Evolutionary conservation across 106 monocot genomes (phyloP).

Genomic region (Dendrobium huoshanense): DNA sequence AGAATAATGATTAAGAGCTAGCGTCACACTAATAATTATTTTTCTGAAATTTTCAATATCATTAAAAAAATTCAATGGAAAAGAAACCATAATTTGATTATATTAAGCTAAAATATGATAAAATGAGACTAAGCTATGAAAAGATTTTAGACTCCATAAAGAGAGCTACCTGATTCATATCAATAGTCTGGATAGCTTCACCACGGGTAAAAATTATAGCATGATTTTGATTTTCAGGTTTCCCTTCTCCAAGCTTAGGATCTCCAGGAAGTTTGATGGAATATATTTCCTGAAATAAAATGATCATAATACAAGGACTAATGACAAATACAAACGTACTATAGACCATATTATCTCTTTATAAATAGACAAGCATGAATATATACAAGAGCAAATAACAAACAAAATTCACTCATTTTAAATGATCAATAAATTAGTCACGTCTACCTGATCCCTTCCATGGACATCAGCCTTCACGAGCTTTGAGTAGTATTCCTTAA

Average conservation of each 20-base stretch:
- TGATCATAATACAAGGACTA: neutral
- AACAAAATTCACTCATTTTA: neutral
- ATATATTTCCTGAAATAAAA: constrained; percentile 68
- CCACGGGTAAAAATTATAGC: constrained; percentile 97
- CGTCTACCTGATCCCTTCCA: constrained; percentile 83
- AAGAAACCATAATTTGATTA: neutral
- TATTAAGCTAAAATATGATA: neutral
- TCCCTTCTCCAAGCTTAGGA: constrained; percentile 97
- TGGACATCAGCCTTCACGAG: constrained; percentile 91
- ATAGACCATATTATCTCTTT: neutral
- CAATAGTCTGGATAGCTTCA: constrained; percentile 93
- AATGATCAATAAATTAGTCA: neutral
- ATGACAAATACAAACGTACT: neutral
- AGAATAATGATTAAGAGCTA: neutral
- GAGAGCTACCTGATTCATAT: constrained; percentile 89
- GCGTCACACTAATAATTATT: neutral
- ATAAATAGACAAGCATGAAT: neutral
- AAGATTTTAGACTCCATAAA: neutral
- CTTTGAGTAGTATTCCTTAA: constrained; percentile 70
- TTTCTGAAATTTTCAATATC: neutral
- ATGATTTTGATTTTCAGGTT: constrained; percentile 99
- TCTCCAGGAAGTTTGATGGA: constrained; percentile 90
- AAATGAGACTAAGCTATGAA: neutral
- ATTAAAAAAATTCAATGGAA: neutral
- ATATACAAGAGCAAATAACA: neutral